A percentile compares a stretch with the other conserved stretches of the same genome.
Evolutionary conservation across 2,329 filamentous ascomycete genomes (phyloP).

Genomic region (Venturia nashicola): DNA sequence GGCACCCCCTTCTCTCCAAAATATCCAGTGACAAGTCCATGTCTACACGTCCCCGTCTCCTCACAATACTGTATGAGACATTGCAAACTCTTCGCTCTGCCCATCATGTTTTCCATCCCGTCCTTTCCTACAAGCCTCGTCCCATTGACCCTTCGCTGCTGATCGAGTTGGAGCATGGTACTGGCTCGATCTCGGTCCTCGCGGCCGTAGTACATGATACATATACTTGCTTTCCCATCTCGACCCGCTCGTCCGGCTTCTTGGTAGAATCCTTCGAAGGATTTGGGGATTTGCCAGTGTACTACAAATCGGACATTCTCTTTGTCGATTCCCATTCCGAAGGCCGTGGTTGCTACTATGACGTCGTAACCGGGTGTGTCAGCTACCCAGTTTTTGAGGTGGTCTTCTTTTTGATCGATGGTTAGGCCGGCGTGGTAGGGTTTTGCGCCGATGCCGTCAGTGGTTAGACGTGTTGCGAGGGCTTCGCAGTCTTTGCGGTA

Average conservation of each 20-base stretch:
- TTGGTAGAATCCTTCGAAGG: constrained; percentile 92
- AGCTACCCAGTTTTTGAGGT: constrained; percentile 58
- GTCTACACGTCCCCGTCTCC: constrained; percentile 58
- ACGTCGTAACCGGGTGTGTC: constrained; percentile 72
- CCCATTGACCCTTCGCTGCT: constrained; percentile 32
- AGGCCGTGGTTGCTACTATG: constrained; percentile 89
- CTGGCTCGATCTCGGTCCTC: constrained; percentile 71
- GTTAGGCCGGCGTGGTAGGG: constrained; percentile 61
- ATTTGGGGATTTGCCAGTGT: constrained; percentile 88
- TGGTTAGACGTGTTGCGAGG: constrained; percentile 52
- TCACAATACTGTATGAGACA: constrained; percentile 73
- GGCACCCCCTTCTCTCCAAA: constrained; percentile 51
- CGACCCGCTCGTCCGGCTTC: constrained; percentile 86
- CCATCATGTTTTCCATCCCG: constrained; percentile 24
- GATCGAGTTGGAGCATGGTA: constrained; percentile 35
- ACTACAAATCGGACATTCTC: constrained; percentile 88
- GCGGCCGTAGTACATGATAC: constrained; percentile 81
- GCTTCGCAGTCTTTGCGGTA: constrained; percentile 63
- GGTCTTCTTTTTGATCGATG: constrained; percentile 55
- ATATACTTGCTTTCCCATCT: constrained; percentile 76
- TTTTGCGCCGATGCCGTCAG: constrained; percentile 59
- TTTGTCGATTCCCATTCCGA: constrained; percentile 97
- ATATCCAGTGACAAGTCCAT: constrained; percentile 61
- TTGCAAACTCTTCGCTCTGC: constrained; percentile 32
- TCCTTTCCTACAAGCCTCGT: constrained; percentile 24